A percentile compares a stretch with the other conserved stretches of the same genome.
Conservation (phyloP, 2,329 filamentous ascomycete species). For the Zasmidium citrigriseum region DNA sequence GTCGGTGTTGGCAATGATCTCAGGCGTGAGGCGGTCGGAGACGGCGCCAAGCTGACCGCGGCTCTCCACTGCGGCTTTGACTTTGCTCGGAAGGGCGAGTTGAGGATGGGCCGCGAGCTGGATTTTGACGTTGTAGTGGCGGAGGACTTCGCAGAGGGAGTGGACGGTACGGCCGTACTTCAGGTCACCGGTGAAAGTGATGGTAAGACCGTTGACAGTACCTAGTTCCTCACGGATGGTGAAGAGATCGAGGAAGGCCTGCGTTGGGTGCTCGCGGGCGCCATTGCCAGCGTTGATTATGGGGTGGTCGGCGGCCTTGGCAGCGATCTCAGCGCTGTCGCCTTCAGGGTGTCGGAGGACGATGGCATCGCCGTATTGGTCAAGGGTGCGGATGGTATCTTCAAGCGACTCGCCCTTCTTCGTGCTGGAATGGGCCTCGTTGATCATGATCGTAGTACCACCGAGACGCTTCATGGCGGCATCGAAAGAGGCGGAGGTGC, state of each 20-base stretch:
- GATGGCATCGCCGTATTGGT: slow-evolving; percentile 91
- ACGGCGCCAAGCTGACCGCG: slow-evolving; percentile 78
- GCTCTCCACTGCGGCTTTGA: slow-evolving; percentile 69
- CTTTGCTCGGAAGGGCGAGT: slow-evolving; percentile 72
- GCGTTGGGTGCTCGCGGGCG: slow-evolving; percentile 92
- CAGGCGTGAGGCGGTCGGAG: slow-evolving; percentile 76
- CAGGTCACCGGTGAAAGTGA: slow-evolving; percentile 93
- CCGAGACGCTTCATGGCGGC: slow-evolving; percentile 98
- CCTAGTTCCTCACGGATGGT: slow-evolving; percentile 97
- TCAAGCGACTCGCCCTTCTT: slow-evolving; percentile 93
- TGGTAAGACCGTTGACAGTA: slow-evolving; percentile 90
- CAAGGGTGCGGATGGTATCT: slow-evolving; percentile 90
- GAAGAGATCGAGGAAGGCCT: slow-evolving; percentile 96
- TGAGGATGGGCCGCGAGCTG: slow-evolving; percentile 85
- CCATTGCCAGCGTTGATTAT: slow-evolving; percentile 98
- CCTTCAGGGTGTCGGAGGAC: slow-evolving; percentile 93
- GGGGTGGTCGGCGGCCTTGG: slow-evolving; percentile 84
- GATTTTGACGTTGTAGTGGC: slow-evolving; percentile 91
- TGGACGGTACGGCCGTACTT: slow-evolving; percentile 93
- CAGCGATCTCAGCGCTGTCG: slow-evolving; percentile 75
- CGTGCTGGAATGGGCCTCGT: slow-evolving; percentile 82
- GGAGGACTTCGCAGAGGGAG: slow-evolving; percentile 89
- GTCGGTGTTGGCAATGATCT: slow-evolving; percentile 83
- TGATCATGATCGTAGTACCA: slow-evolving; percentile 78
- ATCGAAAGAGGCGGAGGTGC: slow-evolving; percentile 94